phyloP scores from a whole-genome alignment of 345 rosid genomes.

The Hevea brasiliensis region DNA sequence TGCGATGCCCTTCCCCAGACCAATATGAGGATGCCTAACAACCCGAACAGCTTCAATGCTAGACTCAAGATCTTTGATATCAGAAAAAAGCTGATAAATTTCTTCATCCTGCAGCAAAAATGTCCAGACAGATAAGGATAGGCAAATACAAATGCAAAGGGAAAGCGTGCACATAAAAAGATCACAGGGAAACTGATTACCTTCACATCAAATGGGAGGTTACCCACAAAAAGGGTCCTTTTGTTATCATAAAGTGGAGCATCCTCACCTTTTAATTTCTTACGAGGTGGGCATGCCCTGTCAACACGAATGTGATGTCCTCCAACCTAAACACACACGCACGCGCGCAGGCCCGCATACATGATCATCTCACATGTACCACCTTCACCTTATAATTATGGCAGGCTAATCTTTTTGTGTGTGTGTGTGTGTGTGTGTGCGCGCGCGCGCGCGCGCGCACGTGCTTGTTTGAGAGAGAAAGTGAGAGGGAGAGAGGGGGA shows the following conservation, averaged over 20 bases:
- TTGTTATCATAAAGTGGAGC: constrained; percentile 65
- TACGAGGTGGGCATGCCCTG: constrained; percentile 95
- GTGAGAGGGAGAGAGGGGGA: background rate
- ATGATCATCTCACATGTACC: background rate
- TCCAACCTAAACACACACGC: constrained; percentile 48
- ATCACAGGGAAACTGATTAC: constrained; percentile 33
- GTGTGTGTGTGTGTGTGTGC: background rate
- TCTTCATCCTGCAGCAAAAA: constrained; percentile 73
- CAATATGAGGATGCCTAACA: constrained; percentile 74
- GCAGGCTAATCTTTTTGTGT: background rate
- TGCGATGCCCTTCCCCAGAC: constrained; percentile 94
- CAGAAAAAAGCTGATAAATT: constrained; percentile 71
- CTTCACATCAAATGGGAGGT: constrained; percentile 97
- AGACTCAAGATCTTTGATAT: constrained; percentile 56
- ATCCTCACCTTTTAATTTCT: constrained; percentile 68
- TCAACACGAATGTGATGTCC: constrained; percentile 95
- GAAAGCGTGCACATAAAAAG: background rate
- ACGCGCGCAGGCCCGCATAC: too few species aligned
- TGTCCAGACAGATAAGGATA: constrained; percentile 2
- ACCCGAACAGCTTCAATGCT: constrained; percentile 89
- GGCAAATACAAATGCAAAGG: constrained; percentile 2
- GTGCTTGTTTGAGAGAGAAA: background rate
- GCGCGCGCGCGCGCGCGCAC: too few species aligned
- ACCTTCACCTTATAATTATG: background rate
- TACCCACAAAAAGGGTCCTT: constrained; percentile 88